Evolutionary conservation across 805 yeast species (phyloP).

Genomic region (Saccharomycopsis oosterbeekiorum): DNA sequence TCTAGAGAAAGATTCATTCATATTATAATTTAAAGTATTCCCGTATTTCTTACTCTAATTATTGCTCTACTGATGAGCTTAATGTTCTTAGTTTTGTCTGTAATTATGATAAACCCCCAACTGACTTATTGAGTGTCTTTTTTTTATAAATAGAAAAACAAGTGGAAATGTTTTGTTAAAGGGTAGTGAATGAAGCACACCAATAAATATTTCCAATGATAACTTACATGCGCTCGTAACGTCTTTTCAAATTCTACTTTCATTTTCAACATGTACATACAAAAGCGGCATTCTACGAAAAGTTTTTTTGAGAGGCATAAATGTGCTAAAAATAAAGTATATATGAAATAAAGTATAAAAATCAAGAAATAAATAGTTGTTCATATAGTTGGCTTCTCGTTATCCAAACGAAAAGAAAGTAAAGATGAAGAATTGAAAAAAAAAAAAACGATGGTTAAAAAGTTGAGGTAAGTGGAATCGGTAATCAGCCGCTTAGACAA

Average conservation of each 20-base stretch:
- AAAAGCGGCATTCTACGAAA: not conserved
- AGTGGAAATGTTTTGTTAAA: too few relatives aligned
- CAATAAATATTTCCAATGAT: not conserved
- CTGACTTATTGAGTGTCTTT: too few relatives aligned
- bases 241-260: not conserved
- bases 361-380: too few relatives aligned
- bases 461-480: too few relatives aligned
- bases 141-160: too few relatives aligned
- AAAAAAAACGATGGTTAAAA: too few relatives aligned
- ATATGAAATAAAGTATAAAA: too few relatives aligned
- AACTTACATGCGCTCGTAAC: not conserved
- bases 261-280: not conserved
- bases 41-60: not conserved
- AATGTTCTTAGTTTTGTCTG: not conserved
- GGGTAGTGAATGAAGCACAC: too few relatives aligned
- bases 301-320: not conserved
- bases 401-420: too few relatives aligned
- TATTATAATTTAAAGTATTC: constrained; percentile 17
- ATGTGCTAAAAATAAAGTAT: not conserved
- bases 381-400: too few relatives aligned
- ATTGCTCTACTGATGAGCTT: not conserved
- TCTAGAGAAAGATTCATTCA: constrained; percentile 51
- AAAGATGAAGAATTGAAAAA: too few relatives aligned
- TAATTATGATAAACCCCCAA: not conserved
- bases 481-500: too few relatives aligned